Percentiles rank a stretch among this genome's conserved stretches.
These are phyloP conservation scores for Pythium scleroteichum DNA, from an alignment of 352 stramenopile genomes.

Conservation along the genomic window DNA sequence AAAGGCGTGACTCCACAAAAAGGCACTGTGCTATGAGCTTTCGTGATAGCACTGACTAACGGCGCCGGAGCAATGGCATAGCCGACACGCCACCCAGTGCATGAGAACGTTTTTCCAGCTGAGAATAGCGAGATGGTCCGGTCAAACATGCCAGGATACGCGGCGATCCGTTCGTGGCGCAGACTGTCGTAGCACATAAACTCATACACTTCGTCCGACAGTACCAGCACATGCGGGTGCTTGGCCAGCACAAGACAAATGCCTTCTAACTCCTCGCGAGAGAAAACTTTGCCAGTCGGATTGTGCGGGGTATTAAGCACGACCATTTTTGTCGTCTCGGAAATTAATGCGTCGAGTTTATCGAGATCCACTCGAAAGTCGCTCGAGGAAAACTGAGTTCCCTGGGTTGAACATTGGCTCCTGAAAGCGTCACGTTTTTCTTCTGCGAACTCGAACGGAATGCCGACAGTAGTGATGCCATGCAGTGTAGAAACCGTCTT, in stretches of 20 bases:
- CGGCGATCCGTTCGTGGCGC: conserved; percentile 65
- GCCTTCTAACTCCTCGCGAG: conserved; percentile 88
- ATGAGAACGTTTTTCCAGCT: conserved; percentile 93
- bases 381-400: conserved; percentile 52
- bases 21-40: conserved; percentile 83
- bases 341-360: conserved; percentile 87
- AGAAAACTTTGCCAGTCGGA: conserved; percentile 98
- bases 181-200: conserved; percentile 93
- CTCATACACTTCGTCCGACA: conserved; percentile 99
- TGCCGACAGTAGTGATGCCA: conserved; percentile 68
- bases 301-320: conserved; percentile 99
- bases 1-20: conserved; percentile 96
- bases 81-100: conserved; percentile 93
- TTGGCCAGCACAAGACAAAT: conserved; percentile 86
- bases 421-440: conserved; percentile 50
- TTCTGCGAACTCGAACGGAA: conserved; percentile 63
- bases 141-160: conserved; percentile 84
- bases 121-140: conserved; percentile 93
- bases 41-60: conserved; percentile 60
- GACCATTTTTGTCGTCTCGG: conserved; percentile 92
- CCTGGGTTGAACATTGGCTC: conserved; percentile 18
- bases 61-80: conserved; percentile 72
- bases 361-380: conserved; percentile 87
- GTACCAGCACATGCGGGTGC: conserved; percentile 90
- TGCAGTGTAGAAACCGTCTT: conserved; percentile 84